Base-by-base conservation (phyloP, 495 filamentous ascomycete genomes). In the Rhypophila decipiens region DNA sequence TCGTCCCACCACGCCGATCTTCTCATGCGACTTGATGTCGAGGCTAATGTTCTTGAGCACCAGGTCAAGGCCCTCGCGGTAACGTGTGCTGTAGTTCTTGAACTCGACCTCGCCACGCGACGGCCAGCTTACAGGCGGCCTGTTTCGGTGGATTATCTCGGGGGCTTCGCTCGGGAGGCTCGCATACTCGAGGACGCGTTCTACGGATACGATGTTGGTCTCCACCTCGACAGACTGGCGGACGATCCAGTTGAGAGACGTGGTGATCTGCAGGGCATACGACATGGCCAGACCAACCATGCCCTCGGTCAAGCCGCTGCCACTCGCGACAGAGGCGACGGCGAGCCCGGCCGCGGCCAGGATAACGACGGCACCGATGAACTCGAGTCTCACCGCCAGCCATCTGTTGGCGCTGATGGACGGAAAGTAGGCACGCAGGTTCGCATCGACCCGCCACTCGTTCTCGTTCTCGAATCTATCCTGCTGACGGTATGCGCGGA, bases 221-320 rank as follows among this genome's bases (percentile, higher is more conserved):
- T 99, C 94, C 24, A 97, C 94, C 68, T 99, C 94, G 13, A 99
- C 94, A 3, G 93, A 96, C 70, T 99, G 94, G 44, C 94, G 85
- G 38, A 99, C 94, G 57, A 99, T 96, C 93, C 93, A 99, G 72
- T 99, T 99, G 51, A 99, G 74, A n/a, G 90, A 94, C 59, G 88
- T 86, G 17, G 94, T 99, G 60, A 97, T 97, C 70, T 96, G 88
- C 51, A 99, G 75, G 39, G 90, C 93, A 65, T 97, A 96, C 33
- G 90, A 94, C 90, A 99, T 93, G 48, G 88, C 79, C 63, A 99
- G 72, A 71, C 94, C 94, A 42, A 96, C 94, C 72, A 82, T 73
- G 42, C 94, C 94, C 13, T 83, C 70, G 8, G 80, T 84, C 41
- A 95, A 61, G 1, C 64, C 61, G 60, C 73, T 84, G 37, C 86